phyloP scores from a whole-genome alignment of 306 rosid genomes.

The Bauhinia variegata region DNA sequence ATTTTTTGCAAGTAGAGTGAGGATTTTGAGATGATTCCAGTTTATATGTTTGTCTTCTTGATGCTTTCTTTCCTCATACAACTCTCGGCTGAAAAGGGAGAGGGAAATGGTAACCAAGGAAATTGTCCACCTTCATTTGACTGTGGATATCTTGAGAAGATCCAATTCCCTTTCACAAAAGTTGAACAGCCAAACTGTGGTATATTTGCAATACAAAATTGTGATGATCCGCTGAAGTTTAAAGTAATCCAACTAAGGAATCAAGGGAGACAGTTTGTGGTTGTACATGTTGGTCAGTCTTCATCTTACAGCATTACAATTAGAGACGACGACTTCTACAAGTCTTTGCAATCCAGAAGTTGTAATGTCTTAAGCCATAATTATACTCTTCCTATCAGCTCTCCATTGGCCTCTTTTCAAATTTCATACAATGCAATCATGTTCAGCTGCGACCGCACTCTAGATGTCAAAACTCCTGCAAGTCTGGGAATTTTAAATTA shows the following conservation, averaged over 20 bases:
- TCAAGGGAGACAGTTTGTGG: not conserved
- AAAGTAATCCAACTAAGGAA: slow-evolving; percentile 28
- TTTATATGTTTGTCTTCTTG: slow-evolving; percentile 10
- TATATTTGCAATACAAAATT: slow-evolving; percentile 7
- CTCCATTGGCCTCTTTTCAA: slow-evolving; percentile 24
- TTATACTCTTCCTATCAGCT: slow-evolving; percentile 4
- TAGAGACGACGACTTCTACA: slow-evolving; percentile 12
- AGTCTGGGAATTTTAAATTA: not conserved
- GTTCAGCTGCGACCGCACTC: slow-evolving; percentile 38
- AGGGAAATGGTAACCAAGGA: not conserved
- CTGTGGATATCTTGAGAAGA: slow-evolving; percentile 19
- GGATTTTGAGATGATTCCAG: slow-evolving; percentile 29
- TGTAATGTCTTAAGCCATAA: slow-evolving; percentile 23
- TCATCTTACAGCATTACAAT: slow-evolving; percentile 3
- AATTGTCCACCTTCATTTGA: slow-evolving; percentile 34
- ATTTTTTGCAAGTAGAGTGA: slow-evolving; percentile 1
- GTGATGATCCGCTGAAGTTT: not conserved
- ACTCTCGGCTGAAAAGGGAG: slow-evolving; percentile 17
- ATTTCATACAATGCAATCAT: slow-evolving; percentile 8
- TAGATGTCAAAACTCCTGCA: not conserved
- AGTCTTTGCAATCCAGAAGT: not conserved
- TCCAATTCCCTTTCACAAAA: slow-evolving; percentile 45
- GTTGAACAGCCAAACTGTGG: slow-evolving; percentile 38
- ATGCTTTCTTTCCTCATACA: slow-evolving; percentile 10
- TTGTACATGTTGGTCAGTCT: not conserved